Percentiles rank a stretch among this genome's conserved stretches.
These are phyloP conservation scores for Saccharomyces pastorianus DNA, from an alignment of 1,139 yeast genomes.

Conservation along the genomic window DNA sequence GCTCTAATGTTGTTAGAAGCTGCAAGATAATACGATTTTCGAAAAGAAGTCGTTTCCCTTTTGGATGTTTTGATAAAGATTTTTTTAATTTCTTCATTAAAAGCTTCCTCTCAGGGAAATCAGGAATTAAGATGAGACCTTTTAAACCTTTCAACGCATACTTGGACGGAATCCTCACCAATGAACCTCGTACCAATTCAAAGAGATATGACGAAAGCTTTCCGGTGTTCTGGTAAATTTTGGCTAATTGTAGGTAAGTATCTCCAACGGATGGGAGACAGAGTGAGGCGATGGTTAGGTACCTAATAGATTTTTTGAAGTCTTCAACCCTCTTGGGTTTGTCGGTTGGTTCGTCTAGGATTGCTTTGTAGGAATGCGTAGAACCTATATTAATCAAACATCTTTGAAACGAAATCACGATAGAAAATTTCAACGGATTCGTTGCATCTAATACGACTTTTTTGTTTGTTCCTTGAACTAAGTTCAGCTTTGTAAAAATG, in stretches of 20 bases:
- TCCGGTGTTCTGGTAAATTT: constrained; percentile 40
- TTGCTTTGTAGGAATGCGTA: constrained; percentile 48
- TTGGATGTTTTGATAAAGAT: not conserved
- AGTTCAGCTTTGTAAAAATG: not conserved
- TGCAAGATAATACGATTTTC: not conserved
- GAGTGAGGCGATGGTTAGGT: constrained; percentile 45
- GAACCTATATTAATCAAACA: constrained; percentile 54
- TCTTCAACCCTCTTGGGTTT: constrained; percentile 32
- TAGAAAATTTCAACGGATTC: constrained; percentile 32
- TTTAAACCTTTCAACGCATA: not conserved
- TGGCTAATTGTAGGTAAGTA: constrained; percentile 53
- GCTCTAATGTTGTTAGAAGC: not conserved
- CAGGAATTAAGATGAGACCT: not conserved
- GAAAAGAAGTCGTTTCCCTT: not conserved
- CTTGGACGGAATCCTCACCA: constrained; percentile 19
- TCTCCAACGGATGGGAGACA: constrained; percentile 61
- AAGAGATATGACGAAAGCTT: constrained; percentile 37
- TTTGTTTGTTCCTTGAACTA: not conserved
- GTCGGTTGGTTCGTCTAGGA: constrained; percentile 40
- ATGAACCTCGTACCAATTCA: constrained; percentile 52
- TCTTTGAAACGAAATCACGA: constrained; percentile 45
- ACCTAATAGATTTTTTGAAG: constrained; percentile 40
- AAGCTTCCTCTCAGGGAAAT: not conserved
- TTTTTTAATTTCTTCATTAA: not conserved
- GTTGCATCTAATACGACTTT: constrained; percentile 5